These are phyloP conservation scores for Scedosporium apiospermum DNA, from an alignment of 2,329 filamentous ascomycete genomes.

Conservation along the genomic window DNA sequence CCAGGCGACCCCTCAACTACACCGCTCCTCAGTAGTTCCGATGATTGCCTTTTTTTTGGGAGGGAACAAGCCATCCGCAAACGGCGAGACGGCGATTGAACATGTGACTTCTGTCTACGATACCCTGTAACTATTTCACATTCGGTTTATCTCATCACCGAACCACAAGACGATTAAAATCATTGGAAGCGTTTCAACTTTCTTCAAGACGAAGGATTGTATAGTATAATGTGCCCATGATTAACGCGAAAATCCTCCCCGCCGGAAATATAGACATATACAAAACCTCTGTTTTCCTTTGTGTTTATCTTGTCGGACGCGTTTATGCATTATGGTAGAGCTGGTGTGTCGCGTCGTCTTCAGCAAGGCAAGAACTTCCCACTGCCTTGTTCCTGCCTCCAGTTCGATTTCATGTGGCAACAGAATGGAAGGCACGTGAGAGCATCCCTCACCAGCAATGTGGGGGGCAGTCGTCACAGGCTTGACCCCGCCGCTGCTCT, in stretches of 20 bases:
- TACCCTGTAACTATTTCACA: constrained; percentile 7
- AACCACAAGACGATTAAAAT: neutral
- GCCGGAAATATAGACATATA: neutral
- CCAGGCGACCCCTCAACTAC: constrained; percentile 75
- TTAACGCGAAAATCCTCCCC: neutral
- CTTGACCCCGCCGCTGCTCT: too few relatives aligned
- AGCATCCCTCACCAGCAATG: too few relatives aligned
- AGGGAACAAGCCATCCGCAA: neutral
- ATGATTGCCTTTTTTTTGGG: neutral
- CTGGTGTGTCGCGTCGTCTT: neutral
- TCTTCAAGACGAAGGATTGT: neutral
- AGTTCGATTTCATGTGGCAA: too few relatives aligned
- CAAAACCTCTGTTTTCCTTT: neutral
- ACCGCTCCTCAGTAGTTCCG: constrained; percentile 53
- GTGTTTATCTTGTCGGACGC: neutral
- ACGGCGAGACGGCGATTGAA: neutral
- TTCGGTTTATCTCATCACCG: constrained; percentile 2
- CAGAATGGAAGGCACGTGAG: too few relatives aligned
- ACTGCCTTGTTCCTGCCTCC: neutral
- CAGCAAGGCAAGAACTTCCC: neutral
- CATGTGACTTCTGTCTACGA: constrained; percentile 5
- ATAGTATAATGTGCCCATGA: neutral
- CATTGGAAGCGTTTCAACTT: neutral
- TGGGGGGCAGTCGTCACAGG: too few relatives aligned
- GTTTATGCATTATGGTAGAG: neutral